Evolutionary conservation across 768 basidiomycete genomes (phyloP), one percentile per base, ranked within the genome.

Genomic region (Psilocybe sp.): DNA sequence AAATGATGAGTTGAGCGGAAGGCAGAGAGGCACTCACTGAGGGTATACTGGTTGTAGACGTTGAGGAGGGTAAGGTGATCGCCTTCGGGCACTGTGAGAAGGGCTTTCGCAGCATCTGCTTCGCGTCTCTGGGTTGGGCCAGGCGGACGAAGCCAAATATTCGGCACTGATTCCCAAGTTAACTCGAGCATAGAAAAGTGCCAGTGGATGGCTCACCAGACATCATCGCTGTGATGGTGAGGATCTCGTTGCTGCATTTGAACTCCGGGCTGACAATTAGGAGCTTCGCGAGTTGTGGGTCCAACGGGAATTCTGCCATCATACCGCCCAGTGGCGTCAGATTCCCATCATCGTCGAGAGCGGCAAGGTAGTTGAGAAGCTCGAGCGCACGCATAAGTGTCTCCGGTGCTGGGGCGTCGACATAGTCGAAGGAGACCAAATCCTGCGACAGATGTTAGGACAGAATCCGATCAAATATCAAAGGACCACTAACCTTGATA

Each of bases 241-340:
- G 67, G 41, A 98, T 89, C 65, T 98, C 97, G 60, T 97, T 94
- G 52, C 91, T 94, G 71, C 96, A 98, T 50, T 84, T 84, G 73
- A 98, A 97, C 63, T 98, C 93, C 2, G 96, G 91, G 64, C 92
- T 95, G 56, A 85, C 80, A 53, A 98, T 92, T 44, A 98, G 79
- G 82, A 96, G 87, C 68, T 97, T 97, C 19, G 97, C 84, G 59
- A 98, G 77, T 76, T 95, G 95, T 36, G 96, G 97, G 66, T 98
- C 97, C n/a, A 99, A 78, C 11, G 96, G 97, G 75, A 98, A 98
- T 59, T 98, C 93, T 0, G 97, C 96, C 96, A 98, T 98, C 52
- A 92, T 87, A 34, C 70, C 74, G 4, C 97, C 97, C 7, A 98
- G 72, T 0, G 84, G 69, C 1, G 97, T 98, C 50, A 99, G 67